Conservation (phyloP, 495 filamentous ascomycete genomes). For the Haplographium delicatum region DNA sequence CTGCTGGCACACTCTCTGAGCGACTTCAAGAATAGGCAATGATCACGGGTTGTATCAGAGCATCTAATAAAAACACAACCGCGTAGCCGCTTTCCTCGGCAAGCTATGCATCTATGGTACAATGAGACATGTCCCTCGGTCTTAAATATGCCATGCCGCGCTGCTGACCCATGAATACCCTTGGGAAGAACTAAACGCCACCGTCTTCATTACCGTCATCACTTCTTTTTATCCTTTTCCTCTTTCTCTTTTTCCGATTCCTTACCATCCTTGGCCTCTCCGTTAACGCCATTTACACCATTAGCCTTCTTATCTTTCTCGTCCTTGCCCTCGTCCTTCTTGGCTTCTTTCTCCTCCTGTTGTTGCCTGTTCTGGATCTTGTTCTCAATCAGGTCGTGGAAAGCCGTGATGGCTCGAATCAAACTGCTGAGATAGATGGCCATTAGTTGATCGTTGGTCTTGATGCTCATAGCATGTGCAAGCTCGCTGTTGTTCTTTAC, state of each 20-base stretch:
- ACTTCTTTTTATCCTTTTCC: slow-evolving; percentile 60
- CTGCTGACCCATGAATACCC: slow-evolving; percentile 13
- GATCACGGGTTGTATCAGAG: background rate
- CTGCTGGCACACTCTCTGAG: too few relatives aligned
- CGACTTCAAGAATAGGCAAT: background rate
- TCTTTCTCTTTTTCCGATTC: slow-evolving; percentile 53
- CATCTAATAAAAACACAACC: slow-evolving; percentile 10
- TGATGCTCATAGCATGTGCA: slow-evolving; percentile 91
- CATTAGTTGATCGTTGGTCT: slow-evolving; percentile 99
- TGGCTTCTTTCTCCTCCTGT: slow-evolving; percentile 88
- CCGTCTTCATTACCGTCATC: slow-evolving; percentile 14
- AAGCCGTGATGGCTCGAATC: slow-evolving; percentile 96
- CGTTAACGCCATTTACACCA: slow-evolving; percentile 35
- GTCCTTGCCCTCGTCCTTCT: slow-evolving; percentile 67
- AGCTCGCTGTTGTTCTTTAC: slow-evolving; percentile 69
- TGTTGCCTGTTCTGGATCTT: slow-evolving; percentile 99
- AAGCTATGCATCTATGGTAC: slow-evolving; percentile 27
- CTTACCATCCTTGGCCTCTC: slow-evolving; percentile 58
- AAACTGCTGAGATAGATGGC: slow-evolving; percentile 93
- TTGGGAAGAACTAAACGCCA: slow-evolving; percentile 13
- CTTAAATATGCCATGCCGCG: slow-evolving; percentile 17
- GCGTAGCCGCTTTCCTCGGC: slow-evolving; percentile 11
- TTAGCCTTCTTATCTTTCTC: slow-evolving; percentile 42
- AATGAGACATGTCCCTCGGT: slow-evolving; percentile 18
- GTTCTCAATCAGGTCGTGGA: slow-evolving; percentile 99